Conservation (phyloP, 129 eudicot genomes). For the Helianthus tuberosus region DNA sequence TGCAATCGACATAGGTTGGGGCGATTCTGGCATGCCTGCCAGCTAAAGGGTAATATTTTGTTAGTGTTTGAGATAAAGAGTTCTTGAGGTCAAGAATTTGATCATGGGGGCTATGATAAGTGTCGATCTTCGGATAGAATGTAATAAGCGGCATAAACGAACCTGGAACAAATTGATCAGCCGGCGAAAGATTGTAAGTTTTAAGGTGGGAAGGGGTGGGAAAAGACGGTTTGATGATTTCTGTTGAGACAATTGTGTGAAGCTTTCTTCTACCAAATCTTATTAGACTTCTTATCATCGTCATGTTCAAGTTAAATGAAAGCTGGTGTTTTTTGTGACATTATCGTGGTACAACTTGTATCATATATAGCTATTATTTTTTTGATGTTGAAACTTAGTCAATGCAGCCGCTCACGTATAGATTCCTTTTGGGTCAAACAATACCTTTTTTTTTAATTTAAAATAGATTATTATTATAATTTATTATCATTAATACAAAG, state of each 20-base stretch:
- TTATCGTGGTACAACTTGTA: not conserved
- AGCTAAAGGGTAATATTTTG: constrained; percentile 9
- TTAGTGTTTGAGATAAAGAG: constrained; percentile 7
- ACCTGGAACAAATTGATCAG: not conserved
- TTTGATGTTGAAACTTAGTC: too few species aligned
- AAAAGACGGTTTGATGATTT: constrained; percentile 16
- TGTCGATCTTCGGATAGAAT: not conserved
- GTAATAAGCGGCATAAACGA: not conserved
- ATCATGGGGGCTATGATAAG: not conserved
- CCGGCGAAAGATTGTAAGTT: constrained; percentile 13
- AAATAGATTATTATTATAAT: too few species aligned
- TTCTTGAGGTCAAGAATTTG: constrained; percentile 11
- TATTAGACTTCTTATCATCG: not conserved
- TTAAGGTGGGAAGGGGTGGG: constrained; percentile 7
- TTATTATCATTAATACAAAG: too few species aligned
- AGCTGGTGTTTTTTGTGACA: not conserved
- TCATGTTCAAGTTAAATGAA: not conserved
- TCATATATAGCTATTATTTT: too few species aligned
- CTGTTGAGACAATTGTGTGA: constrained; percentile 5
- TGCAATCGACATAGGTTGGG: constrained; percentile 7
- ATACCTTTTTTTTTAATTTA: too few species aligned
- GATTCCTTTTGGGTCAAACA: too few species aligned
- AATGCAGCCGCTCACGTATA: too few species aligned
- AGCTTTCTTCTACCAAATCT: constrained; percentile 1
- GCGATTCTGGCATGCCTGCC: not conserved